These are phyloP conservation scores for Plantago elongata DNA, from an alignment of 257 asterid genomes.

Conservation along the genomic window DNA sequence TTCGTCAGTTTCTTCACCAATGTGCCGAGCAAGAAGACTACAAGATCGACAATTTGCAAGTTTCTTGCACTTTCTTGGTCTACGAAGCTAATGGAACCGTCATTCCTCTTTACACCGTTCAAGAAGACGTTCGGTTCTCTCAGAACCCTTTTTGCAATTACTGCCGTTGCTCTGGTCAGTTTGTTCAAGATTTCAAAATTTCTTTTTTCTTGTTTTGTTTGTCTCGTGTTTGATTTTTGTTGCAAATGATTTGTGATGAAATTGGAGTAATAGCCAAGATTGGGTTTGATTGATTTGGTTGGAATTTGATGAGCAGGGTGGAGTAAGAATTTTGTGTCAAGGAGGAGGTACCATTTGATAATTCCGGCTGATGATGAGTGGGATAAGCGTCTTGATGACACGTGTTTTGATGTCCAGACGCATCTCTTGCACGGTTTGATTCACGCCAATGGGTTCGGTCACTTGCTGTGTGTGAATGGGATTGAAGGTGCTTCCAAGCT, in stretches of 20 bases:
- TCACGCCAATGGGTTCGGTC: conserved; percentile 88
- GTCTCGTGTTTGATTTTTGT: conserved; percentile 9
- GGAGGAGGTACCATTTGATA: conserved; percentile 77
- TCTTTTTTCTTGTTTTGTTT: conserved; percentile 6
- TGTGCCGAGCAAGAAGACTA: conserved; percentile 57
- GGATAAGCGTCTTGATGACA: conserved; percentile 50
- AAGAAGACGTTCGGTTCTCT: conserved; percentile 54
- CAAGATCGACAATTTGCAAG: conserved; percentile 48
- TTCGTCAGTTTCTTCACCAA: conserved; percentile 53
- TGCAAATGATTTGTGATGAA: not conserved
- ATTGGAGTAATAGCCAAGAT: not conserved
- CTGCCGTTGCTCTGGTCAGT: conserved; percentile 71
- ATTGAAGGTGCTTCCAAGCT: conserved; percentile 74
- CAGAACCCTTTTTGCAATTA: conserved; percentile 58
- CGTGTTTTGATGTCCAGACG: conserved; percentile 49
- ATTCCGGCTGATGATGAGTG: conserved; percentile 73
- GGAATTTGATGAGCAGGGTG: conserved; percentile 51
- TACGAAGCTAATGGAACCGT: conserved; percentile 54
- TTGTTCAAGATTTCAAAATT: not conserved
- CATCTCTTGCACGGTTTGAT: conserved; percentile 83
- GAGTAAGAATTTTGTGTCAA: conserved; percentile 85
- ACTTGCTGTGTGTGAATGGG: conserved; percentile 75
- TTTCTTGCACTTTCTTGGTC: conserved; percentile 69
- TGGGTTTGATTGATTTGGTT: conserved; percentile 7
- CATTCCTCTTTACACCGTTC: conserved; percentile 70